Evolutionary conservation across 1,284 basidiomycete genomes (phyloP), one percentile per base, ranked within the genome.

Genomic region (Leccinum insolens): DNA sequence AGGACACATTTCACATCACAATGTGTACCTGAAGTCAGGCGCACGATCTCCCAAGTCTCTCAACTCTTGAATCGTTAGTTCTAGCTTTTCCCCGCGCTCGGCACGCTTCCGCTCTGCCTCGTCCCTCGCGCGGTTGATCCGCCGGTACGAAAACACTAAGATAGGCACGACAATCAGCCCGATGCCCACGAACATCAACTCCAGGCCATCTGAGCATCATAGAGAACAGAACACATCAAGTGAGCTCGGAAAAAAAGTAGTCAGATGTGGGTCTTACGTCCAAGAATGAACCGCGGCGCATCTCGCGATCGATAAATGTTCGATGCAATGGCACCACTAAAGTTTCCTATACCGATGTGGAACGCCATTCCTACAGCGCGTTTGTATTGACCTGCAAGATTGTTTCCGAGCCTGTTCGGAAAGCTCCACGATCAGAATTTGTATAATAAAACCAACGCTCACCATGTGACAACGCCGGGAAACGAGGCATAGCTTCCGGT

Each of bases 401-500:
- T 86, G 71, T 84, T 84, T 0, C 82, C 79, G 3, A 84, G 73
- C 83, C 83, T 84, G 15, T 8, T n/a, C 37, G 6, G 20, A 7
- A n/a, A 46, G 6, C 1, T 64, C 1, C 2, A 7, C 0, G 15
- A 7, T 17, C 9, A 8, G 17, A 7, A n/a, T 12, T 11, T 15
- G 1, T 55, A 66, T 17, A 52, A 28, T 15, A 8, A 44, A 25
- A 41, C 15, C 2, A n/a, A 59, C 14, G 61, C 71, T 3, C 65
- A 90, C 91, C 91, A 93, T 20, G 88, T 83, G 11, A 91, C 82
- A 5, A 90, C 78, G 17, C 88, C 88, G 3, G 90, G 90, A 74
- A 89, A 85, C 0, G 84, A 81, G 3, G 85, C 84, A 70, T 92
- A 92, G 57, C 82, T 81, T 17, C 90, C 90, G 0, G 81, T 80